Evolutionary conservation across 495 filamentous ascomycete species (phyloP).

Genomic region (Parmelia sp.): DNA sequence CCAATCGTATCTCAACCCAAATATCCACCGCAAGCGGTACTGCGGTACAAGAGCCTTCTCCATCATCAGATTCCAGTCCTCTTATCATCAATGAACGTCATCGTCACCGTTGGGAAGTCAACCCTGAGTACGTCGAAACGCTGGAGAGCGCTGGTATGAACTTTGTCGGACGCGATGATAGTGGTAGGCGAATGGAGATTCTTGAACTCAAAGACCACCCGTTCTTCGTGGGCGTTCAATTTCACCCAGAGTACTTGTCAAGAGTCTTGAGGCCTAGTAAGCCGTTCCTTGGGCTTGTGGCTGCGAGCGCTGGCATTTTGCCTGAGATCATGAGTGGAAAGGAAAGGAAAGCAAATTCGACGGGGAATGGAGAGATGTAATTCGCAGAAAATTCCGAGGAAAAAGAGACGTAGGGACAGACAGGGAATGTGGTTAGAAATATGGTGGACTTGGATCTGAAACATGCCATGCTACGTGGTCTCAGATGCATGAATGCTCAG

Average conservation of each 20-base stretch:
- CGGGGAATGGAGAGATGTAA: not conserved
- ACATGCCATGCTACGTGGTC: not conserved
- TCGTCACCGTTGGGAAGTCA: constrained; percentile 46
- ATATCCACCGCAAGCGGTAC: constrained; percentile 18
- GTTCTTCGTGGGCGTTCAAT: constrained; percentile 87
- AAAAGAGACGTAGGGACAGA: not conserved
- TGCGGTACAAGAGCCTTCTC: constrained; percentile 1
- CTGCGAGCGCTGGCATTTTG: constrained; percentile 61
- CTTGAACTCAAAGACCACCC: constrained; percentile 85
- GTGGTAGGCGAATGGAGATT: constrained; percentile 82
- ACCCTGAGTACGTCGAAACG: constrained; percentile 35
- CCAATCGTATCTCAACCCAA: not conserved
- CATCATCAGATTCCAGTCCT: not conserved
- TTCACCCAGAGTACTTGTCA: constrained; percentile 76
- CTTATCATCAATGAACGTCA: constrained; percentile 44
- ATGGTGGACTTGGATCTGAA: not conserved
- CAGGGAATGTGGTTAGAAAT: not conserved
- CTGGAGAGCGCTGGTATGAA: constrained; percentile 35
- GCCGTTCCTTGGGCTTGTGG: constrained; percentile 82
- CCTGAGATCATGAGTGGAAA: constrained; percentile 37
- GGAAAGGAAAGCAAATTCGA: not conserved
- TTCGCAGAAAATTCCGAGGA: not conserved
- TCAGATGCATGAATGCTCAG: not conserved
- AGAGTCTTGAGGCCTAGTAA: constrained; percentile 68
- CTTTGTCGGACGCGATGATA: constrained; percentile 71